Base-by-base conservation (phyloP, 2,329 filamentous ascomycete genomes). In the Claviceps pusilla region DNA sequence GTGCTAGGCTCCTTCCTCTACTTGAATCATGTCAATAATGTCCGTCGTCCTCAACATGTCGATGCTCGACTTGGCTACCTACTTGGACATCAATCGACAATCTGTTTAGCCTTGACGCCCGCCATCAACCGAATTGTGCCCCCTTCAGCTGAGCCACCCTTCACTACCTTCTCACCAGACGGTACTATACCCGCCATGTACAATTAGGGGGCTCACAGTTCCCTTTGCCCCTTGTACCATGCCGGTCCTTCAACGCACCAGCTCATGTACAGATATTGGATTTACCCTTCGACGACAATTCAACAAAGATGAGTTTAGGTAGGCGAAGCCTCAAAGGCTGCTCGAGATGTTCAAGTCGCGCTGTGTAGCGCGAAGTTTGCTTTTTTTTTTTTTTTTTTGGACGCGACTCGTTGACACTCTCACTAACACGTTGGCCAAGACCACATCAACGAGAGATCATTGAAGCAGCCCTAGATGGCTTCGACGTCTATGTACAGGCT, bases 401-500 rank as follows among this genome's bases (percentile, higher is more conserved):
- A 24, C 50, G 16, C 12, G 9, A 33, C 14, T 9, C 28, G n/a
- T 7, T 29, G 33, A 24, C 43, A 24, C 51, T 24, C 24, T 24
- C 28, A 46, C 50, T 49, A 45, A 52, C 28, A 46, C 50, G 45
- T 35, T 28, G 29, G 19, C 47, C 39, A 89, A 89, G 89, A 61
- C 89, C 89, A 11, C 74, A 87, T 42, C 91, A 96, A 65, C 82
- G 87, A 56, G 89, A 97, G 63, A 89, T 96, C 55, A 91, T 97
- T 54, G 76, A 78, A 55, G 86, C 88, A 7, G 87, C 87, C 3
- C 75, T 96, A 9, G 80, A 86, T 54, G 86, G 88, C 16, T 77
- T 90, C 58, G 91, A 97, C 83, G 86, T 97, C 47, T 96, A 95
- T 64, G 78, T 97, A 1, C 91, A 96, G 69, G 91, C 91, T 49